Evolutionary conservation across 2,329 filamentous ascomycete species (phyloP).

Genomic region (Malbranchea cinnamomea): DNA sequence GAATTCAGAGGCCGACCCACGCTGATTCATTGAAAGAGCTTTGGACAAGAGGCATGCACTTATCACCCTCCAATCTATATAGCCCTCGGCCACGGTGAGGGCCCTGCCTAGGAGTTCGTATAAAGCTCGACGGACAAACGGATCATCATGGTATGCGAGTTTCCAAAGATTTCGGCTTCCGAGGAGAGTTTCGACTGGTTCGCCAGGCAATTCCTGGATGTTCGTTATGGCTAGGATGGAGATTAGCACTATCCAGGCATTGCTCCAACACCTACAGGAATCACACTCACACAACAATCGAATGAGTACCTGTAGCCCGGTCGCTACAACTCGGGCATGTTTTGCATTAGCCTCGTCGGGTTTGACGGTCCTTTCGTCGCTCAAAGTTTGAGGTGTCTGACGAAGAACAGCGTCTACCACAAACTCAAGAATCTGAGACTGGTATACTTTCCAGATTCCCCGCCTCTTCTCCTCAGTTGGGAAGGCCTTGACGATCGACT

Average conservation of each 20-base stretch:
- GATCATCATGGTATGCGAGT: conserved; percentile 40
- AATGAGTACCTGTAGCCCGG: conserved; percentile 40
- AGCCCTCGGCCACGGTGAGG: conserved; percentile 32
- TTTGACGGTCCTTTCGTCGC: conserved; percentile 74
- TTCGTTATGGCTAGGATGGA: conserved; percentile 1
- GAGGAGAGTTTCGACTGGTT: conserved; percentile 57
- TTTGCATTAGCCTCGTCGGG: conserved; percentile 75
- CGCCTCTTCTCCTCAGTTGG: conserved; percentile 62
- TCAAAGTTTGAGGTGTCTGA: conserved; percentile 69
- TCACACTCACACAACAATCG: conserved; percentile 38
- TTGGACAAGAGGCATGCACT: conserved; percentile 59
- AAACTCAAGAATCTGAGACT: conserved; percentile 66
- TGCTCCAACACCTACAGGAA: too few relatives aligned
- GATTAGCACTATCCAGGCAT: not conserved
- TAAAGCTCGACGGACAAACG: conserved; percentile 42
- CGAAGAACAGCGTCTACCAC: conserved; percentile 60
- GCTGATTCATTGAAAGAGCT: conserved; percentile 56
- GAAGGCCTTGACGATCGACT: conserved; percentile 63
- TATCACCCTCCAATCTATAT: conserved; percentile 48
- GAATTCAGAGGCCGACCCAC: conserved; percentile 58
- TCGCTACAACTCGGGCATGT: conserved; percentile 62
- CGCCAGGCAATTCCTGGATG: conserved; percentile 15
- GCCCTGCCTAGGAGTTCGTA: conserved; percentile 41
- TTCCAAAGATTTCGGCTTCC: conserved; percentile 46
- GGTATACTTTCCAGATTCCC: conserved; percentile 68